Evolutionary conservation across 139 green algal genomes (phyloP).

Genomic region (Haematococcus lacustris): DNA sequence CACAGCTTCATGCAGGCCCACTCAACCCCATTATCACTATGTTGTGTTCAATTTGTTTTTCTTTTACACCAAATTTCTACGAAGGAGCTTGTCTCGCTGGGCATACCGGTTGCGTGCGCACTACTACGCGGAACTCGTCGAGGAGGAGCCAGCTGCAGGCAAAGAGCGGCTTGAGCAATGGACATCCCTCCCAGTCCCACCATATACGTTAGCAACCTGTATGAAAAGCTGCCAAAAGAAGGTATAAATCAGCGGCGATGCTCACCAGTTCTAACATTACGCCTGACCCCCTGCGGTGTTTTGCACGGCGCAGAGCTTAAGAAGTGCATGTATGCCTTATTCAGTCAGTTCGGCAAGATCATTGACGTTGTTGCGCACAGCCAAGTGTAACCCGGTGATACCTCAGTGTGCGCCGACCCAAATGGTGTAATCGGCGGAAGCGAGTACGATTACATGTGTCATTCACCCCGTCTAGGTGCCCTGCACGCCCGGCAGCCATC

Average conservation of each 20-base stretch:
- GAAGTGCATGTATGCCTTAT: conserved; percentile 88
- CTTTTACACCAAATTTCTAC: not conserved
- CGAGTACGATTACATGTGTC: too few relatives aligned
- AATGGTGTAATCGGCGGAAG: too few relatives aligned
- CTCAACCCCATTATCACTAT: not conserved
- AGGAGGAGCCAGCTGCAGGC: not conserved
- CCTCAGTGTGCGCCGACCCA: too few relatives aligned
- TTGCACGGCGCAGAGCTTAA: conserved; percentile 73
- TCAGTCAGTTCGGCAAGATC: conserved; percentile 93
- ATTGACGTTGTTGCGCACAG: conserved; percentile 91
- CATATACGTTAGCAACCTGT: conserved; percentile 91
- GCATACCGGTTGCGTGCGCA: not conserved
- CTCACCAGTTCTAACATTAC: not conserved
- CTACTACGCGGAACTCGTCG: not conserved
- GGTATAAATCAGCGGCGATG: conserved; percentile 31
- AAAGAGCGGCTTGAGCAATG: conserved; percentile 1
- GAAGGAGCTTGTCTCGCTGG: not conserved
- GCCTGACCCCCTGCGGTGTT: not conserved
- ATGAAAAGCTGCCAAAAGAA: conserved; percentile 90
- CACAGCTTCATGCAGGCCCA: not conserved
- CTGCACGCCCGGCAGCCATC: too few relatives aligned
- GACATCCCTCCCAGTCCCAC: conserved; percentile 82
- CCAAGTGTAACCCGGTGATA: too few relatives aligned
- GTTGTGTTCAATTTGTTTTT: not conserved
- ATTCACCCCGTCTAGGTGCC: too few relatives aligned